Percentiles rank a stretch among this genome's conserved stretches.
These are phyloP conservation scores for Claviceps fusiformis DNA, from an alignment of 2,329 filamentous ascomycete species.

Conservation along the genomic window DNA sequence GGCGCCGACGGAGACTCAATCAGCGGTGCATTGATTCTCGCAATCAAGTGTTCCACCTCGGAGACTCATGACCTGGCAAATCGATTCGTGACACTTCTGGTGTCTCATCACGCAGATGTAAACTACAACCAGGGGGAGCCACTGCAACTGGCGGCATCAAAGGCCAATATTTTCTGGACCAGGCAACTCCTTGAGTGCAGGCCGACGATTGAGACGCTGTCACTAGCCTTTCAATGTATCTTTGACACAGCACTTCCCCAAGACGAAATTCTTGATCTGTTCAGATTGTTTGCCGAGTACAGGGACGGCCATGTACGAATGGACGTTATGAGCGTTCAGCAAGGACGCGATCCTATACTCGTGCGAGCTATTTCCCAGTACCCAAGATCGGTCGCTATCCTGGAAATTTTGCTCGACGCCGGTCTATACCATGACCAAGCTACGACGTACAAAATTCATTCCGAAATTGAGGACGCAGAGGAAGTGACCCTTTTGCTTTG, in stretches of 20 bases:
- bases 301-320: constrained; percentile 31
- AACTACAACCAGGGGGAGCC: constrained; percentile 40
- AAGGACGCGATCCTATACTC: constrained; percentile 32
- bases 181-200: constrained; percentile 34
- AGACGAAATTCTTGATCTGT: constrained; percentile 34
- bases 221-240: constrained; percentile 40
- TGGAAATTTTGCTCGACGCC: constrained; percentile 38
- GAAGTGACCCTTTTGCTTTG: constrained; percentile 44
- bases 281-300: constrained; percentile 38
- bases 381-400: constrained; percentile 38
- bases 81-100: constrained; percentile 29
- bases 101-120: constrained; percentile 28
- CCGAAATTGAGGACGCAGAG: constrained; percentile 37
- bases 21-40: constrained; percentile 29
- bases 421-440: constrained; percentile 48
- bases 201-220: constrained; percentile 36
- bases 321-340: constrained; percentile 34
- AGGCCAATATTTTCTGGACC: constrained; percentile 36
- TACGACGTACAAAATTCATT: constrained; percentile 27
- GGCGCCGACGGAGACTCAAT: constrained; percentile 33
- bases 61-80: constrained; percentile 27
- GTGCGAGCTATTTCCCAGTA: constrained; percentile 40
- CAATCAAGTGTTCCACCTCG: constrained; percentile 28
- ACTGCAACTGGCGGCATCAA: constrained; percentile 38
- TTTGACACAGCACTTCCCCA: constrained; percentile 38